A percentile compares a stretch with the other conserved stretches of the same genome.
These are phyloP conservation scores for Pisolithus microcarpus DNA, from an alignment of 768 basidiomycete species.

Conservation along the genomic window DNA sequence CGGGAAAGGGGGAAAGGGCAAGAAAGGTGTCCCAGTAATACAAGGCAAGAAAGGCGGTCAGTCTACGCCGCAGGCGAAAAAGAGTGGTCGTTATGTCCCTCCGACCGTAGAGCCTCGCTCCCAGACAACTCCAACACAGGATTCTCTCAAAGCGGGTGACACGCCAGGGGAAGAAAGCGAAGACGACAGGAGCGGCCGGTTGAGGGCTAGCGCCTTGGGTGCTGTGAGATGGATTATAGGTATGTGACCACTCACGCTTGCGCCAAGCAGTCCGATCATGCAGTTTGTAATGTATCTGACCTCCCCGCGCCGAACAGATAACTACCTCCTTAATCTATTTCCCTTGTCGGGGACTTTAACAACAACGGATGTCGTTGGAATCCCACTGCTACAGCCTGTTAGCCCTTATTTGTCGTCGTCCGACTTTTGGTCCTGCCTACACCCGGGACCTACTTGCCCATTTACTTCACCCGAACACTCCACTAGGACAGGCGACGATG, in stretches of 20 bases:
- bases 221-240: slow-evolving; percentile 57
- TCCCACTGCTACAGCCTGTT: slow-evolving; percentile 1
- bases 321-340: background rate
- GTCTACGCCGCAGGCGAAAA: slow-evolving; percentile 22
- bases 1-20: background rate
- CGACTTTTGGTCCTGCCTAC: slow-evolving; percentile 54
- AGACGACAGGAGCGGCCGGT: slow-evolving; percentile 58
- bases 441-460: slow-evolving; percentile 41
- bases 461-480: background rate
- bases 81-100: slow-evolving; percentile 25
- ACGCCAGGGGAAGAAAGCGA: slow-evolving; percentile 55
- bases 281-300: background rate
- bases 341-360: background rate
- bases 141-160: slow-evolving; percentile 16
- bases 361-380: background rate
- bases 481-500: slow-evolving; percentile 22
- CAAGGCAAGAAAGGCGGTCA: slow-evolving; percentile 16
- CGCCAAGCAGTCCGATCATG: background rate
- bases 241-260: slow-evolving; percentile 27
- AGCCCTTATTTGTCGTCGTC: slow-evolving; percentile 24
- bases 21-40: slow-evolving; percentile 2
- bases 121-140: slow-evolving; percentile 13
- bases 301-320: background rate
- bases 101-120: slow-evolving; percentile 27
- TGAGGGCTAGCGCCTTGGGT: slow-evolving; percentile 64